A percentile compares a stretch with the other conserved stretches of the same genome.
Evolutionary conservation across 176 grass and related monocot species (phyloP).

Genomic region (Phragmites australis): DNA sequence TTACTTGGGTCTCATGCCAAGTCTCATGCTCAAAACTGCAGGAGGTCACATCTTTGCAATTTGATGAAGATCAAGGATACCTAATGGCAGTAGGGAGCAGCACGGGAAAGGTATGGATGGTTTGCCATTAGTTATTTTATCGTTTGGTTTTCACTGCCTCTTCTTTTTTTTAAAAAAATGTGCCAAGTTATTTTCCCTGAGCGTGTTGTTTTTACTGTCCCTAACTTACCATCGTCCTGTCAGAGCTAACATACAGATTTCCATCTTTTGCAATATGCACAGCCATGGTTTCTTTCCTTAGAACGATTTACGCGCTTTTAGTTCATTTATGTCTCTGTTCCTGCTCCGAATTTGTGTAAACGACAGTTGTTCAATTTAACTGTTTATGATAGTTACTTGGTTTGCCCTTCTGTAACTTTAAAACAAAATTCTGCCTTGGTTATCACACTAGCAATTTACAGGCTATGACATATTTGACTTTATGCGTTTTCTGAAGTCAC

Average conservation of each 20-base stretch:
- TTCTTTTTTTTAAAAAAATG: neutral
- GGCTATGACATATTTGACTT: neutral
- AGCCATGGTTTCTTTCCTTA: neutral
- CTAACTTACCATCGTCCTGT: neutral
- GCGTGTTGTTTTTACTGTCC: neutral
- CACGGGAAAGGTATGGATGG: conserved; percentile 70
- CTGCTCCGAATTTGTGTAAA: neutral
- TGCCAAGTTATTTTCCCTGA: neutral
- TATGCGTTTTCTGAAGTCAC: neutral
- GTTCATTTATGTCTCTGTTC: conserved; percentile 16
- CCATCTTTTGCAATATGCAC: conserved; percentile 21
- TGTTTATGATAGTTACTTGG: neutral
- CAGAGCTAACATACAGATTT: neutral
- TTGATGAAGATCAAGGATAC: conserved; percentile 91
- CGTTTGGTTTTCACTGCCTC: neutral
- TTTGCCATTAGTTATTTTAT: conserved; percentile 27
- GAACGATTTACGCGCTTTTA: neutral
- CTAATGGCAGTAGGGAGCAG: conserved; percentile 82
- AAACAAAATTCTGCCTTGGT: neutral
- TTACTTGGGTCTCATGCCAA: conserved; percentile 6
- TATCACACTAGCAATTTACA: neutral
- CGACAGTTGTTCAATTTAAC: neutral
- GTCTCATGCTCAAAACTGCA: conserved; percentile 33
- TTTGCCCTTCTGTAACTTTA: neutral
- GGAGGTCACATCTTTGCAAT: conserved; percentile 88